These are phyloP conservation scores for Termitomyces sp. DNA, from an alignment of 768 basidiomycete species.

Conservation along the genomic window DNA sequence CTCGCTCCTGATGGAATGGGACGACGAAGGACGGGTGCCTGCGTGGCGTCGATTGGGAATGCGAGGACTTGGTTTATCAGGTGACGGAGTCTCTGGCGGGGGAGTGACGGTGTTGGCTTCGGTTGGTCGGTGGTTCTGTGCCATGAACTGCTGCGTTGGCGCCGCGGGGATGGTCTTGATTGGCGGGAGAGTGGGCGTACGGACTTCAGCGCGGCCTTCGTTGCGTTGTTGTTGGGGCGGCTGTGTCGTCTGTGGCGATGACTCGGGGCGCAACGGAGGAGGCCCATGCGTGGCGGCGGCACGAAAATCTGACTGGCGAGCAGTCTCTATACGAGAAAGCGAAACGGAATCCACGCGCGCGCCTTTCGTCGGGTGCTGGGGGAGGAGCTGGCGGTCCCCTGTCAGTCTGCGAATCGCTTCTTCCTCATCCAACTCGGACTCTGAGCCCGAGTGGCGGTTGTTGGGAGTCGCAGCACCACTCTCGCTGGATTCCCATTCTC, in stretches of 20 bases:
- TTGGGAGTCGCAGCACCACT: slow-evolving; percentile 69
- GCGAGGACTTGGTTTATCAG: slow-evolving; percentile 21
- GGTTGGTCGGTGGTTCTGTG: slow-evolving; percentile 1
- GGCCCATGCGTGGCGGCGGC: slow-evolving; percentile 2
- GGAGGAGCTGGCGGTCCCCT: slow-evolving; percentile 5
- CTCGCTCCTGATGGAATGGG: slow-evolving; percentile 41
- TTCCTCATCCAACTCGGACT: slow-evolving; percentile 29
- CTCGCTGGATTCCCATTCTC: slow-evolving; percentile 72
- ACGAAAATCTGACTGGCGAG: slow-evolving; percentile 28
- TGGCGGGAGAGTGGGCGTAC: slow-evolving; percentile 13
- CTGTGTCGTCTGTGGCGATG: not conserved
- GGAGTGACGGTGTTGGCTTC: not conserved
- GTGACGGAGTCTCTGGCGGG: slow-evolving; percentile 12
- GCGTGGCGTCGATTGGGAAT: slow-evolving; percentile 32
- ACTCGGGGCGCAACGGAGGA: slow-evolving; percentile 3
- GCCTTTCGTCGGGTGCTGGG: slow-evolving; percentile 6
- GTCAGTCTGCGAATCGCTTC: slow-evolving; percentile 16
- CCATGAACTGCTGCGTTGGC: slow-evolving; percentile 5
- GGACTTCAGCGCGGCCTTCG: slow-evolving; percentile 5
- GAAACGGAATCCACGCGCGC: slow-evolving; percentile 9
- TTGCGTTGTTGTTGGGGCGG: not conserved
- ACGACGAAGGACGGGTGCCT: slow-evolving; percentile 56
- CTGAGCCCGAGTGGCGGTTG: slow-evolving; percentile 38
- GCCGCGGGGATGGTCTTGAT: slow-evolving; percentile 7
- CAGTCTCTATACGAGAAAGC: slow-evolving; percentile 30